Conservation (phyloP, 179 eudicot species). For the Nepenthes alata region DNA sequence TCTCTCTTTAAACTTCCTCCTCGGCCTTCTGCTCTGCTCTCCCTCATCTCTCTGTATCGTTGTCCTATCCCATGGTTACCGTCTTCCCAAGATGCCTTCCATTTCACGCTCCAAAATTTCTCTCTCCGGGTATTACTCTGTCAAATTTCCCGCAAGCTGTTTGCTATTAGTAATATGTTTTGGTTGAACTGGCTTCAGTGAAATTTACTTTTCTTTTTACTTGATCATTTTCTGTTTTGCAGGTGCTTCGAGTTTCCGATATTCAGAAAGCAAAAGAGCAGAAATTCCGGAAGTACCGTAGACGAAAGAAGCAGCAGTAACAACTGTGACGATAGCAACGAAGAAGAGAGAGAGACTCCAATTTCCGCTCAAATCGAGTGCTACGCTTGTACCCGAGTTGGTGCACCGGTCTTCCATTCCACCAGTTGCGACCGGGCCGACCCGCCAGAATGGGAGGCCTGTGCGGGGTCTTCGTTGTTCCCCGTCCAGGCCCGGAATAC, state of each 20-base stretch:
- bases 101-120: constrained; percentile 8
- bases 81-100: constrained; percentile 12
- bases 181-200: neutral
- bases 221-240: neutral
- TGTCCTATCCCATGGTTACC: constrained; percentile 16
- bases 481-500: constrained; percentile 29
- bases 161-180: neutral
- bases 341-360: constrained; percentile 7
- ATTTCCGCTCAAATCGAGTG: constrained; percentile 38
- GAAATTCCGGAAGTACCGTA: neutral
- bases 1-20: too few relatives aligned
- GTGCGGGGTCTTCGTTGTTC: constrained; percentile 72
- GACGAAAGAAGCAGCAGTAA: neutral
- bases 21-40: too few relatives aligned
- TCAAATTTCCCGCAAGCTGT: neutral
- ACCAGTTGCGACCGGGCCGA: constrained; percentile 76
- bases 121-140: constrained; percentile 7
- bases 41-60: too few relatives aligned
- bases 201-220: too few relatives aligned
- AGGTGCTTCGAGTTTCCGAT: constrained; percentile 7
- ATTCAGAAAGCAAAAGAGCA: constrained; percentile 3
- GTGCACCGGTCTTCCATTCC: constrained; percentile 83
- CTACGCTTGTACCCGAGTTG: constrained; percentile 84
- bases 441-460: constrained; percentile 80
- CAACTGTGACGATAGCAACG: neutral